phyloP scores from a whole-genome alignment of 2,329 filamentous ascomycete species.

The Fusarium sp. region DNA sequence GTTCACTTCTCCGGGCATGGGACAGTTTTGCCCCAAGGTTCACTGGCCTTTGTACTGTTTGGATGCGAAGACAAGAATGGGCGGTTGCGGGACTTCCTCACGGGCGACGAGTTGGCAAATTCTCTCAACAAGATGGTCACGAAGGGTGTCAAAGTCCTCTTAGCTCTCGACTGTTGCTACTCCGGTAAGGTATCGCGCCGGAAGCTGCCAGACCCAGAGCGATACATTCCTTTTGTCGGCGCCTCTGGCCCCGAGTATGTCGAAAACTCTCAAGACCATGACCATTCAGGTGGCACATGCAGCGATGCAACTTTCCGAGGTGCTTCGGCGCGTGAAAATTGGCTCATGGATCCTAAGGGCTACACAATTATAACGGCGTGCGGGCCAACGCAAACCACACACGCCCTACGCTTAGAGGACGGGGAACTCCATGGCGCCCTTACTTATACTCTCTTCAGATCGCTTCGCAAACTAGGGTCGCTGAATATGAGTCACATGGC shows the following conservation, averaged over 20 bases:
- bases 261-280: neutral
- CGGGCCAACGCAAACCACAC: neutral
- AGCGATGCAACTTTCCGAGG: neutral
- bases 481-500: neutral
- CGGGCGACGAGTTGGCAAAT: neutral
- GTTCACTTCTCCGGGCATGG: neutral
- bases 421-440: neutral
- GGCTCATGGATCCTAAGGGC: neutral
- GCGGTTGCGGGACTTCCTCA: neutral
- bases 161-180: neutral
- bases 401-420: neutral
- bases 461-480: neutral
- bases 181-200: neutral
- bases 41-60: neutral
- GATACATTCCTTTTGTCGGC: neutral
- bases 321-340: neutral
- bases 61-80: neutral
- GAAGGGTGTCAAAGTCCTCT: neutral
- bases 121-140: neutral
- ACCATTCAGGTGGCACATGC: neutral
- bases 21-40: neutral
- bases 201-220: neutral
- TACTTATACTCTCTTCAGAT: neutral
- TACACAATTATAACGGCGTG: neutral
- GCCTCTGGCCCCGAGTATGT: neutral